Evolutionary conservation across 2,329 filamentous ascomycete genomes (phyloP), one percentile per base, ranked within the genome.

Genomic region (Penicillium sp.): DNA sequence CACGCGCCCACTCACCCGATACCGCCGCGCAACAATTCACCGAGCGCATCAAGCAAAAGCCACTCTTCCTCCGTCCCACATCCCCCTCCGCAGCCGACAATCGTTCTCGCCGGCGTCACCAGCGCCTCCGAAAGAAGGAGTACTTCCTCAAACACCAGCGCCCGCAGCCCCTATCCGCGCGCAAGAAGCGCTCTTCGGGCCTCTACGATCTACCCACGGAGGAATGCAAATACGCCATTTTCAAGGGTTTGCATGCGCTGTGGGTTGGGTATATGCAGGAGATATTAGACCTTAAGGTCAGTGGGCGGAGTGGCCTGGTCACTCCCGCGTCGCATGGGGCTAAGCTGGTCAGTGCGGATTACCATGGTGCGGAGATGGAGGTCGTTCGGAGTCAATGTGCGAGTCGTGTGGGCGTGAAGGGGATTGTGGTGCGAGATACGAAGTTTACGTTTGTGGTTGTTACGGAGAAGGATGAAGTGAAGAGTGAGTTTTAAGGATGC

Each of bases 211-310:
- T 97, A 6, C 89, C 91, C 0, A 86, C 86, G 62, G 80, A 84
- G 38, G 86, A 89, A 59, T 85, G 86, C 68, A 89, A 88, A 65
- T 96, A 96, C 72, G 83, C 83, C 4, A 84, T 94, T 35, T 98
- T 95, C 75, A 85, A 88, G 68, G 90, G 90, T 0, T 79, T 99
- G 68, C 87, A 96, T 75, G 77, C 78, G 17, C 81, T 99, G 65
- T 99, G 95, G 95, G 78, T 88, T 40, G 88, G 86, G 3, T 99
- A 99, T 77, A 90, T 95, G 72, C 86, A 88, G 58, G 93, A 97
- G 68, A 81, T 97, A 0, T 79, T 98, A 1, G 90, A 89, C 5
- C 73, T 86, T 59, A 84, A 86, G 63, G 75, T 68, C 33, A 66
- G 69, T 3, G 22, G 59, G 65, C 68, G 60, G 60, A 64, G 60